phyloP scores from a whole-genome alignment of 345 rosid species.

The Salix udensis region DNA sequence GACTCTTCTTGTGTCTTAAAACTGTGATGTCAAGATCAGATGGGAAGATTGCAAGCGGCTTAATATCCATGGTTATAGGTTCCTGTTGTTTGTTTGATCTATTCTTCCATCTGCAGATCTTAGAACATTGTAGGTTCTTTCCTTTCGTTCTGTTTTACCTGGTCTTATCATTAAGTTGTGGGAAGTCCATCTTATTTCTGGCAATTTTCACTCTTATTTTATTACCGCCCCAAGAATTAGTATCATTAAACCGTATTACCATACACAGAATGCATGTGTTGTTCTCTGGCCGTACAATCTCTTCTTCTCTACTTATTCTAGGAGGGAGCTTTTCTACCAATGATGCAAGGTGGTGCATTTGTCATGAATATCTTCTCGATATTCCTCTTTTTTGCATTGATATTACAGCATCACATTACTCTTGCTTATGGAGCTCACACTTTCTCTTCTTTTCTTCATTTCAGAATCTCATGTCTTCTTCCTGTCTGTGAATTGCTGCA shows the following conservation, averaged over 20 bases:
- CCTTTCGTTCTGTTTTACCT: conserved; percentile 39
- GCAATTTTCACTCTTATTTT: conserved; percentile 26
- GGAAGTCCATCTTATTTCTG: conserved; percentile 31
- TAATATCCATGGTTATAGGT: too few relatives aligned
- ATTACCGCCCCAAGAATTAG: conserved; percentile 18
- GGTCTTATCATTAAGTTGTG: conserved; percentile 31
- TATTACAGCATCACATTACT: conserved; percentile 3
- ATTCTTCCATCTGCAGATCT: conserved; percentile 34
- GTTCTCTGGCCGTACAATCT: conserved; percentile 29
- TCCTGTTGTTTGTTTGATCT: conserved; percentile 25
- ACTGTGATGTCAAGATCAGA: conserved; percentile 34
- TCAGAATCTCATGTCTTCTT: conserved; percentile 7
- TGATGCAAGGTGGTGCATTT: conserved; percentile 3
- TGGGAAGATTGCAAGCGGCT: conserved; percentile 28
- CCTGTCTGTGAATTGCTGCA: conserved; percentile 1
- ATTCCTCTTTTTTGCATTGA: conserved; percentile 4
- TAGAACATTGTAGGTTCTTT: conserved; percentile 48
- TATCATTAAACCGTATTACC: conserved; percentile 21
- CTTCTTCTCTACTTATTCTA: conserved; percentile 24
- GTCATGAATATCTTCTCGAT: conserved; percentile 19
- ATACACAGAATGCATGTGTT: conserved; percentile 23
- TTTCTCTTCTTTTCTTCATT: background rate
- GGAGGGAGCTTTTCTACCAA: conserved; percentile 17
- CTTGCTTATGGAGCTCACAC: conserved; percentile 8
- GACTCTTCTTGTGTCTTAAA: conserved; percentile 33